These are phyloP conservation scores for Apiospora hydei DNA, from an alignment of 2,329 filamentous ascomycete species.

Conservation along the genomic window DNA sequence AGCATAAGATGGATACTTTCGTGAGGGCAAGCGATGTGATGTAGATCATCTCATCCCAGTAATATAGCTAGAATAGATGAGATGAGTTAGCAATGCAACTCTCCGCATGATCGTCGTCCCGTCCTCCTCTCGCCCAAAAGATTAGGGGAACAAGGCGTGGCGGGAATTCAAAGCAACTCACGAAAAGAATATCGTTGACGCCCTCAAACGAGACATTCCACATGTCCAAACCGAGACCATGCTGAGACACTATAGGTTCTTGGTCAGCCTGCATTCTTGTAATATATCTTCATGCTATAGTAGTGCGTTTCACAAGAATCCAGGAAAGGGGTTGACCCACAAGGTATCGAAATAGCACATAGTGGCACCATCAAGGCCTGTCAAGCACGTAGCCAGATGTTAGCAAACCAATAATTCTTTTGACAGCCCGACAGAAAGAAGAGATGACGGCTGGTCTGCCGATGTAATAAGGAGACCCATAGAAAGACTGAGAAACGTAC, in stretches of 20 bases:
- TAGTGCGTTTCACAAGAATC: not conserved
- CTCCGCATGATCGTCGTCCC: not conserved
- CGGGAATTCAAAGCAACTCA: constrained; percentile 29
- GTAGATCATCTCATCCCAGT: constrained; percentile 41
- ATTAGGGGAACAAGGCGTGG: not conserved
- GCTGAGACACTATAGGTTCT: constrained; percentile 42
- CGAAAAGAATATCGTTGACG: constrained; percentile 50
- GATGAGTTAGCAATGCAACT: not conserved
- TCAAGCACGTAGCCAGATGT: not conserved
- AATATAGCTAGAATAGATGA: constrained; percentile 37
- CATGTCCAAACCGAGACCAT: constrained; percentile 52
- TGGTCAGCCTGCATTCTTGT: not conserved
- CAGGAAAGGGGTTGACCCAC: constrained; percentile 30
- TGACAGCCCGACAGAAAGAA: not conserved
- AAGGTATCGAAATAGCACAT: constrained; percentile 36
- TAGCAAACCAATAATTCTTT: not conserved
- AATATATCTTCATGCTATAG: not conserved
- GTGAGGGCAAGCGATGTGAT: constrained; percentile 40
- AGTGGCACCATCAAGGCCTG: constrained; percentile 32
- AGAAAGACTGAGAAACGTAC: constrained; percentile 29
- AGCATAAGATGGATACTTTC: constrained; percentile 47
- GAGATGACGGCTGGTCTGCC: constrained; percentile 2
- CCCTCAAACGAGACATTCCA: constrained; percentile 52
- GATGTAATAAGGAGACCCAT: not conserved
- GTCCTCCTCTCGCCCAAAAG: not conserved